Base-by-base conservation (phyloP, 78 protist genomes). In the Planoprotostelium fungivorum region DNA sequence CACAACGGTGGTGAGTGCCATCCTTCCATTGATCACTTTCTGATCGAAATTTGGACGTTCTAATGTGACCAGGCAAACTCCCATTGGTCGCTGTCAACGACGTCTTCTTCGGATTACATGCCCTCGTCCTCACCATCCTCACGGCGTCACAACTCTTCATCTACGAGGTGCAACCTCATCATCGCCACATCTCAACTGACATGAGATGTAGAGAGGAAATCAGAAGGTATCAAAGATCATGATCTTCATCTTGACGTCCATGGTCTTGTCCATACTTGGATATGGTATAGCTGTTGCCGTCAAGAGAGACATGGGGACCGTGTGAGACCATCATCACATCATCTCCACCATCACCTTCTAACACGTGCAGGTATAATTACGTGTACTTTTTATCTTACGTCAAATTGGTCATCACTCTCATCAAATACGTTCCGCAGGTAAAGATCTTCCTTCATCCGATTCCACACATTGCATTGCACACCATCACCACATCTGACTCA, bases 371-470 rank as follows among this genome's bases (percentile, higher is more conserved):
- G 91, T 9, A 85, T n/a, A 39, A 84, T 38, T 51, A 38, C 34
- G 86, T 91, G 29, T 25, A 87, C 23, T 73, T n/a, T 34, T 87
- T 91, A 16, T 10, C 89, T 0, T 38, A 10, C 38, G 38, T 91
- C 85, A 95, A 95, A 88, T 86, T 95, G 29, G 86, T 38, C 38
- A 35, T 93, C 38, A 63, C 94, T n/a, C 0, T 91, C 35, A 23
- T 89, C 31, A 94, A 94, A 86, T 94, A 94, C 89, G 0, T 86
- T 0, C 96, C 96, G 29, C 96, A 94, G 91, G 92, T 87, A 1
- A 5, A 9, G 1, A 1, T 31, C 35, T 31, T 34, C 63, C 23
- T 5, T 28, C 36, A 36, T 73, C 29, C 84, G 29, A 29, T 73
- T 73, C 29, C 84, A 73, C 84, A 85, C 10, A 28, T 25, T 9